Evolutionary conservation across 495 filamentous ascomycete genomes (phyloP).

Genomic region (Hypoxylon cercidicola): DNA sequence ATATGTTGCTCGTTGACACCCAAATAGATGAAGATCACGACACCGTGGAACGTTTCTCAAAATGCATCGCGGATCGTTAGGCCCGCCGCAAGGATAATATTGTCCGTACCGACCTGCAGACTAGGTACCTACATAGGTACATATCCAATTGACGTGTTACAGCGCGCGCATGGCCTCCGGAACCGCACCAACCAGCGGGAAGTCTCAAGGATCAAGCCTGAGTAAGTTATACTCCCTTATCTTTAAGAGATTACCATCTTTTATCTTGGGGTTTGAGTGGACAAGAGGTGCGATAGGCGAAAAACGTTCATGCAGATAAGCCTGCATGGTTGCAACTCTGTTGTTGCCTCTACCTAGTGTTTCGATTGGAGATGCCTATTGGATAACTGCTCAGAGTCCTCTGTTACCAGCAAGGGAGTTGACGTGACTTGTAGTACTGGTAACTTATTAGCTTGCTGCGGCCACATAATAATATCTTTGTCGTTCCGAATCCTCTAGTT

Average conservation of each 20-base stretch:
- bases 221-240: constrained; percentile 19
- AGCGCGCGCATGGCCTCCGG: constrained; percentile 16
- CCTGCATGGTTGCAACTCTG: constrained; percentile 34
- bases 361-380: constrained; percentile 27
- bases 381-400: constrained; percentile 14
- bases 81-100: constrained; percentile 22
- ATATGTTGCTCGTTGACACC: constrained; percentile 24
- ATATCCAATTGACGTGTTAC: constrained; percentile 21
- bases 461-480: constrained; percentile 17
- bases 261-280: constrained; percentile 4
- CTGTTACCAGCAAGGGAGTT: constrained; percentile 23
- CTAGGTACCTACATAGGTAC: too few species aligned
- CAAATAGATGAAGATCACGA: constrained; percentile 23
- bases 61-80: constrained; percentile 34
- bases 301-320: constrained; percentile 41
- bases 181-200: constrained; percentile 25
- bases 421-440: constrained; percentile 25
- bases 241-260: constrained; percentile 13
- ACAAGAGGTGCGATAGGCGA: constrained; percentile 37
- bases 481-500: constrained; percentile 6
- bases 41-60: constrained; percentile 38
- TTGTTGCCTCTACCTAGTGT: constrained; percentile 26
- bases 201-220: constrained; percentile 12
- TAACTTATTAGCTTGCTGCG: constrained; percentile 23
- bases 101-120: constrained; percentile 21